Percentiles rank a stretch among this genome's conserved stretches.
These are phyloP conservation scores for Solidago caesia DNA, from an alignment of 129 eudicot species.

Conservation along the genomic window DNA sequence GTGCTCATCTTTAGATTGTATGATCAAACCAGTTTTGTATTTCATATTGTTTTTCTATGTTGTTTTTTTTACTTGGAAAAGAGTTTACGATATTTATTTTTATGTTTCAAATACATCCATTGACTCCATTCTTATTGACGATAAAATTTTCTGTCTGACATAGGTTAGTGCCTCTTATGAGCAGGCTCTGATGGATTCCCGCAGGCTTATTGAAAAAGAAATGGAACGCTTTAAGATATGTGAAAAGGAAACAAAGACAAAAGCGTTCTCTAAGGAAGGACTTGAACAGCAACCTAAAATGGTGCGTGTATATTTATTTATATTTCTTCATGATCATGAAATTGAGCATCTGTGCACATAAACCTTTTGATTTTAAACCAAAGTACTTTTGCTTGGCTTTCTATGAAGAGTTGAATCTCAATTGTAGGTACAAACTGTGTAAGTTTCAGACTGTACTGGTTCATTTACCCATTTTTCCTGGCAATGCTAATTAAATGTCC, in stretches of 20 bases:
- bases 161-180: constrained; percentile 93
- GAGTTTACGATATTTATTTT: constrained; percentile 6
- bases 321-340: constrained; percentile 17
- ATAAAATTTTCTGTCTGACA: constrained; percentile 45
- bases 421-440: background rate
- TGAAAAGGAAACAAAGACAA: constrained; percentile 81
- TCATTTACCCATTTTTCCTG: background rate
- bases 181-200: constrained; percentile 86
- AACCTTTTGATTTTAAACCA: background rate
- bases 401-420: background rate
- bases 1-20: background rate
- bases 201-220: constrained; percentile 71
- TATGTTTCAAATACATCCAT: constrained; percentile 4
- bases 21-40: background rate
- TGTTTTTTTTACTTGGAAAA: background rate
- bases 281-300: constrained; percentile 81
- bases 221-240: constrained; percentile 83
- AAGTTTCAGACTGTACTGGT: background rate
- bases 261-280: constrained; percentile 87
- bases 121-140: constrained; percentile 27
- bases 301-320: constrained; percentile 37
- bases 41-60: background rate
- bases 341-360: background rate
- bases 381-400: background rate
- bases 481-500: background rate